Evolutionary conservation across 1,139 yeast genomes (phyloP).

Genomic region (Pichia sp.): DNA sequence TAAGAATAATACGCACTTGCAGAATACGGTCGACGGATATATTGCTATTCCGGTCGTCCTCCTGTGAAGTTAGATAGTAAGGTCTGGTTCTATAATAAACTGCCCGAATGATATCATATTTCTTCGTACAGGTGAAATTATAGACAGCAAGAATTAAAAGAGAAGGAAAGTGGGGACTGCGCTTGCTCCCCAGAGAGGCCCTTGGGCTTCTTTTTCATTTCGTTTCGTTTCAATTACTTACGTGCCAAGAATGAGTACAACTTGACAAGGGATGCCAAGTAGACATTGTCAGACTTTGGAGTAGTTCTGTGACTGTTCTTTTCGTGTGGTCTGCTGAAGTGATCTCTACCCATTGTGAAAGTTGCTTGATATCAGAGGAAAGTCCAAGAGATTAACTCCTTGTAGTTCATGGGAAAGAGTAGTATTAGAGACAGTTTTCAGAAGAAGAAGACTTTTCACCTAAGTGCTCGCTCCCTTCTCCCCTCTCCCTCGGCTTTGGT

Average conservation of each 20-base stretch:
- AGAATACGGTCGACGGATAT: slow-evolving; percentile 19
- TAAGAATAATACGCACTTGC: slow-evolving; percentile 27
- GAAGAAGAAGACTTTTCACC: not conserved
- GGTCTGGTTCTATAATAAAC: not conserved
- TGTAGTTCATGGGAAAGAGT: not conserved
- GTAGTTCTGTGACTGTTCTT: slow-evolving; percentile 97
- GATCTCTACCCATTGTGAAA: slow-evolving; percentile 92
- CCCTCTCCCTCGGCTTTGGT: not conserved
- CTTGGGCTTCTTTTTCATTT: not conserved
- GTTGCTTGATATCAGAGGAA: slow-evolving; percentile 7
- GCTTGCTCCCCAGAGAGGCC: not conserved
- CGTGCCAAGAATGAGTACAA: slow-evolving; percentile 99
- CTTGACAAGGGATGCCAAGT: slow-evolving; percentile 96
- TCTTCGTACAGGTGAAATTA: slow-evolving; percentile 10
- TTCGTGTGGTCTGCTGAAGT: slow-evolving; percentile 92
- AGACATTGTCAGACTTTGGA: slow-evolving; percentile 99
- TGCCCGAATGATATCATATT: not conserved
- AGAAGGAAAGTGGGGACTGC: not conserved
- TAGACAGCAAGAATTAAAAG: slow-evolving; percentile 23
- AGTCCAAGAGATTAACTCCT: not conserved
- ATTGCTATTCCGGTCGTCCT: not conserved
- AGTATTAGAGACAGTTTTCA: not conserved
- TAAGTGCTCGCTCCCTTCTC: not conserved
- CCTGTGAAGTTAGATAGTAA: not conserved
- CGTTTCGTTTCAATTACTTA: slow-evolving; percentile 43